phyloP scores from a whole-genome alignment of 2,329 filamentous ascomycete species.

The Penicillium sp. region DNA sequence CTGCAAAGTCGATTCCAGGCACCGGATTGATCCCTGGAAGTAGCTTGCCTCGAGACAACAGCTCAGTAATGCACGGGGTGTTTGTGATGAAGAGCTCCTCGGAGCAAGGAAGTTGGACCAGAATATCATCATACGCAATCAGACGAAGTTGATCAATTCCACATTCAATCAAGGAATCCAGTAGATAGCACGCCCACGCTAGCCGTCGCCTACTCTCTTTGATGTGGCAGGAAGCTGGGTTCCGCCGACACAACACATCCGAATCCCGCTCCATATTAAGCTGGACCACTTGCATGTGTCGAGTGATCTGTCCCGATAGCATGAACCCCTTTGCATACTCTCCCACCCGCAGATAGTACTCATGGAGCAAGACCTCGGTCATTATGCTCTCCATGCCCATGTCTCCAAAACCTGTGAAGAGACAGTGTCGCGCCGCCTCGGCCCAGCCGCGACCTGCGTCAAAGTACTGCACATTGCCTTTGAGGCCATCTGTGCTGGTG shows the following conservation, averaged over 20 bases:
- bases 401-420: conserved; percentile 1
- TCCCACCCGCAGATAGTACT: conserved; percentile 2
- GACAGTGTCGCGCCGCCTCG: conserved; percentile 1
- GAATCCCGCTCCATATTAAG: conserved; percentile 3
- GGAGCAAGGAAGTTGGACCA: conserved; percentile 1
- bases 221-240: not conserved
- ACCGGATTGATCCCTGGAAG: not conserved
- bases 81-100: conserved; percentile 2
- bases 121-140: not conserved
- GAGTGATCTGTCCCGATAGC: not conserved
- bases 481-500: not conserved
- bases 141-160: conserved; percentile 3
- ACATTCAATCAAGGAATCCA: conserved; percentile 1
- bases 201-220: conserved; percentile 3
- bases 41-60: conserved; percentile 1
- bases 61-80: not conserved
- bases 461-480: conserved; percentile 3
- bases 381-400: conserved; percentile 3
- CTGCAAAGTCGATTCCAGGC: not conserved
- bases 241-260: conserved; percentile 1
- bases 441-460: conserved; percentile 3
- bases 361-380: conserved; percentile 1
- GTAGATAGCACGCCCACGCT: not conserved
- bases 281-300: conserved; percentile 1
- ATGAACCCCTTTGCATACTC: conserved; percentile 5